Evolutionary conservation across 2,329 filamentous ascomycete genomes (phyloP), one percentile per base, ranked within the genome.

Genomic region (Aureobasidium uvarum): DNA sequence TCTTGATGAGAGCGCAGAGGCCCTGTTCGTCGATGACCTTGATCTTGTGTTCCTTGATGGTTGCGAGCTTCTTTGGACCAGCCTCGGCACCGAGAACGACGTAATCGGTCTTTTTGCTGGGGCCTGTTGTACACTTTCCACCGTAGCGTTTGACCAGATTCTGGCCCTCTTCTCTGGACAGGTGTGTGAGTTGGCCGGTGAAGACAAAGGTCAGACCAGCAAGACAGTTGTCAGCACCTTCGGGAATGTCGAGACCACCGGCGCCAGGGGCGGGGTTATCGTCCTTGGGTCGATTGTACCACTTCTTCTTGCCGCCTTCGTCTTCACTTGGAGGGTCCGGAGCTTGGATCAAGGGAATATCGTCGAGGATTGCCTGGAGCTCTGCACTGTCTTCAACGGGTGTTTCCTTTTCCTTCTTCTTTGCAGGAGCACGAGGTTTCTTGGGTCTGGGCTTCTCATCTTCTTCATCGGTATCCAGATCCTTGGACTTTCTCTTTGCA

Each of bases 21-120:
- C 95, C 96, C 70, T 96, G 86, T 75, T 99, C 96, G 71, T 97
- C 89, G 73, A 99, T 97, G 0, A 93, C 96, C 76, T 92, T 97
- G 75, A 98, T 86, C 0, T 86, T 86, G 71, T 90, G 81, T 23
- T 91, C 84, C 65, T 85, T 83, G 70, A 99, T 98, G 70, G 93
- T 97, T 69, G 88, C 83, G 46, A 99, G 82, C 75, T 99, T 99
- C 77, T 89, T 96, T 0, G 95, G 95, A 0, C 95, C 95, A 28
- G 96, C 95, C 75, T 98, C 95, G 31, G 84, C 85, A 50, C 95
- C 95, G 2, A 99, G 84, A 18, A 99, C 91, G 52, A 99, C 92
- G 74, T 92, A 99, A 72, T 85, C 95, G 0, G 96, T 99, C 77
- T 96, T 98, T 73, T 88, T 90, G 74, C 94, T 98, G 23, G 96